phyloP scores from a whole-genome alignment of 2,329 filamentous ascomycete species.

The Clarireedia hainanense region DNA sequence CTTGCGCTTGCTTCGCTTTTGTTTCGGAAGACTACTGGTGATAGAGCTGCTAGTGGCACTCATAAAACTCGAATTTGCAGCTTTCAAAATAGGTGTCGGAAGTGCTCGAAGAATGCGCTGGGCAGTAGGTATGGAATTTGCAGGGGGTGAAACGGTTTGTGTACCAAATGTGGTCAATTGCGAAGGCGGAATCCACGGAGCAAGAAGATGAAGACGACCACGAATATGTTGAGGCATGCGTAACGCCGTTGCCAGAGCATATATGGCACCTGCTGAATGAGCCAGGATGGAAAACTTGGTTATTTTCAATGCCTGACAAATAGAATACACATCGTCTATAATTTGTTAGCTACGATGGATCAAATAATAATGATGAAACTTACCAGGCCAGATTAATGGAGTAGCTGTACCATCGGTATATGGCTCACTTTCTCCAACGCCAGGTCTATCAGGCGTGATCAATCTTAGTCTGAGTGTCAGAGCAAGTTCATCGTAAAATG shows the following conservation, averaged over 20 bases:
- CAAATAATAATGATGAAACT: slow-evolving; percentile 28
- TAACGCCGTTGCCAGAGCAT: slow-evolving; percentile 87
- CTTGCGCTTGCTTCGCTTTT: slow-evolving; percentile 53
- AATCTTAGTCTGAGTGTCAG: slow-evolving; percentile 79
- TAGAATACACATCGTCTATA: slow-evolving; percentile 75
- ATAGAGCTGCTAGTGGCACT: slow-evolving; percentile 82
- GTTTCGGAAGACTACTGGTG: slow-evolving; percentile 67
- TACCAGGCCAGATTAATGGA: slow-evolving; percentile 89
- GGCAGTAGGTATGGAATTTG: slow-evolving; percentile 80
- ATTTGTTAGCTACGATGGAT: slow-evolving; percentile 20
- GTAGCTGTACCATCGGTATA: slow-evolving; percentile 77
- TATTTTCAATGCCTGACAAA: slow-evolving; percentile 86
- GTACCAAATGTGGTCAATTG: slow-evolving; percentile 76
- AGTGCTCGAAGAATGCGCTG: slow-evolving; percentile 86
- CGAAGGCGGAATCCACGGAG: slow-evolving; percentile 95
- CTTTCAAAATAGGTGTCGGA: slow-evolving; percentile 83
- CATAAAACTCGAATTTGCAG: slow-evolving; percentile 94
- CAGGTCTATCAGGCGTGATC: slow-evolving; percentile 89
- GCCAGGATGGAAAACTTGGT: slow-evolving; percentile 94
- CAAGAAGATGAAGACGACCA: slow-evolving; percentile 86
- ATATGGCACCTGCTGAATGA: slow-evolving; percentile 96
- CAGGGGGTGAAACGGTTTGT: slow-evolving; percentile 65
- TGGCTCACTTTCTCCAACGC: slow-evolving; percentile 84
- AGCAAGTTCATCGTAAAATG: slow-evolving; percentile 94
- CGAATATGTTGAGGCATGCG: slow-evolving; percentile 95